These are phyloP conservation scores for Coniophora puteana DNA, from an alignment of 1,284 basidiomycete species.

Conservation along the genomic window DNA sequence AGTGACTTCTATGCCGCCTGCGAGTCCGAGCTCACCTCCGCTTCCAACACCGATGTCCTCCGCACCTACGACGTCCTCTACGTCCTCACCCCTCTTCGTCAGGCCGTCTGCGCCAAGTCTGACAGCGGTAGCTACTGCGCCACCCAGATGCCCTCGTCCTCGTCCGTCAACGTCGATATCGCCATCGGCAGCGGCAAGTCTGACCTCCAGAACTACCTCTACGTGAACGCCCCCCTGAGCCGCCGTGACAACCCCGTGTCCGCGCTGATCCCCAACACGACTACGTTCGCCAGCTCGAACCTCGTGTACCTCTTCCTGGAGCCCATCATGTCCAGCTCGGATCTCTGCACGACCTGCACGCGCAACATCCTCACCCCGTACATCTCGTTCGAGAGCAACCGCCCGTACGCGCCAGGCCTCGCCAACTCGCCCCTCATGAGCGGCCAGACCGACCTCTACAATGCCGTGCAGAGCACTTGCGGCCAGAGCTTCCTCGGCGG, in stretches of 20 bases:
- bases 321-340: constrained; percentile 40
- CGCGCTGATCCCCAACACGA: constrained; percentile 57
- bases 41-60: constrained; percentile 46
- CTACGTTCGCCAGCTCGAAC: constrained; percentile 61
- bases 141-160: constrained; percentile 28
- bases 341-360: constrained; percentile 81
- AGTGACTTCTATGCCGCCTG: constrained; percentile 70
- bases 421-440: constrained; percentile 58
- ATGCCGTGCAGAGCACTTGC: constrained; percentile 53
- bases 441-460: constrained; percentile 66
- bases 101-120: constrained; percentile 73
- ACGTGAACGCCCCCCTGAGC: constrained; percentile 21
- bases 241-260: constrained; percentile 24
- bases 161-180: constrained; percentile 19
- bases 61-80: constrained; percentile 79
- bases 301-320: constrained; percentile 79
- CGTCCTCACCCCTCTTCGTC: constrained; percentile 57
- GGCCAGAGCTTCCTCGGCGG: constrained; percentile 60
- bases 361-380: constrained; percentile 71
- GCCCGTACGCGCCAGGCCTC: constrained; percentile 75
- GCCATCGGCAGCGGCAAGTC: constrained; percentile 13
- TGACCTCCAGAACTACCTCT: constrained; percentile 16
- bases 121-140: constrained; percentile 69
- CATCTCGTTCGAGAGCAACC: constrained; percentile 67
- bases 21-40: constrained; percentile 58